These are phyloP conservation scores for Primulina tabacum DNA, from an alignment of 257 asterid genomes.

Conservation along the genomic window DNA sequence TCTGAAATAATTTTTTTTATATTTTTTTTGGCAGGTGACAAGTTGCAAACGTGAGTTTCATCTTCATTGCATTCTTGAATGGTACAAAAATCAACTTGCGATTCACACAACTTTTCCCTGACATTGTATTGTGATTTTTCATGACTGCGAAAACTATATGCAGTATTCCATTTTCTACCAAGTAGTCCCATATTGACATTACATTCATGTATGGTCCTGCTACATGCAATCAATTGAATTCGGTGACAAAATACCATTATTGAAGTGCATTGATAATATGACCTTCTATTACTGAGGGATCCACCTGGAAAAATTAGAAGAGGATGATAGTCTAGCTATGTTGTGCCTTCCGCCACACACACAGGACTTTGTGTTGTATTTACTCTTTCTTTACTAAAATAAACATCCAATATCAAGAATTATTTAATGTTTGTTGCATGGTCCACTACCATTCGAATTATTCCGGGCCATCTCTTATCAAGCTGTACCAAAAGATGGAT, in stretches of 20 bases:
- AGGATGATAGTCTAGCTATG: background rate
- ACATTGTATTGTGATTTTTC: background rate
- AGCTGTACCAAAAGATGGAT: background rate
- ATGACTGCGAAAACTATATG: background rate
- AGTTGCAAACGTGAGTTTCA: conserved; percentile 90
- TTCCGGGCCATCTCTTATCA: background rate
- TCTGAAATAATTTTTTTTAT: background rate
- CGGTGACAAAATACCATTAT: background rate
- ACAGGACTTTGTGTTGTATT: background rate
- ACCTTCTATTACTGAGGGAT: conserved; percentile 1
- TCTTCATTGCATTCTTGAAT: conserved; percentile 89
- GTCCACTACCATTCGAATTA: background rate
- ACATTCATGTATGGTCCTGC: background rate
- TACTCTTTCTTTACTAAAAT: background rate
- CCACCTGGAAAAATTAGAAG: background rate
- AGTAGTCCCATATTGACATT: background rate
- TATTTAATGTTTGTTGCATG: background rate
- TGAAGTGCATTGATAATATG: background rate
- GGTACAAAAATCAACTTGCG: conserved; percentile 35
- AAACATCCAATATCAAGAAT: background rate
- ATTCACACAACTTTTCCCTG: background rate
- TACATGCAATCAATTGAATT: background rate
- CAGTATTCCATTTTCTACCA: background rate
- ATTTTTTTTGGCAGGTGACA: conserved; percentile 52
- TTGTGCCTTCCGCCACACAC: background rate